Conservation (phyloP, 2,329 filamentous ascomycete genomes). For the Aspergillus sp. region DNA sequence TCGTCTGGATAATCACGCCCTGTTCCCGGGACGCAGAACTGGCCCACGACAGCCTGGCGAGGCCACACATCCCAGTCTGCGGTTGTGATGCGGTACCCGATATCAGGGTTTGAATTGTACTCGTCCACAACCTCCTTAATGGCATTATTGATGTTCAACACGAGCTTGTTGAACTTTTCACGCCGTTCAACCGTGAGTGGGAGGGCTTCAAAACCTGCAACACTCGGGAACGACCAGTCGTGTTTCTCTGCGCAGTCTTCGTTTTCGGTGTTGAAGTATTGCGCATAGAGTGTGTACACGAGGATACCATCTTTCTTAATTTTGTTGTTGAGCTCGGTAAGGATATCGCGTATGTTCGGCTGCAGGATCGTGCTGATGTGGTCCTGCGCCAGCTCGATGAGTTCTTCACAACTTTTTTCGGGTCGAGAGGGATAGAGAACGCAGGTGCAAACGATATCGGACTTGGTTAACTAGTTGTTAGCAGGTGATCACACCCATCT, state of each 20-base stretch:
- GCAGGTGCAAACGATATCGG: slow-evolving; percentile 20
- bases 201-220: neutral
- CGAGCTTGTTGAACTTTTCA: slow-evolving; percentile 5
- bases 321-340: neutral
- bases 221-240: neutral
- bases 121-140: neutral
- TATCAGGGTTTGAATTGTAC: neutral
- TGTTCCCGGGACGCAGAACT: slow-evolving; percentile 28
- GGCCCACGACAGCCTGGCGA: slow-evolving; percentile 25
- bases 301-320: slow-evolving; percentile 2
- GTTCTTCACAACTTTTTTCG: slow-evolving; percentile 12
- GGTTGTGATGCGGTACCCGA: slow-evolving; percentile 14
- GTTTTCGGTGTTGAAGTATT: slow-evolving; percentile 7
- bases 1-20: slow-evolving; percentile 25
- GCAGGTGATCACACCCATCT: neutral
- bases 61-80: slow-evolving; percentile 33
- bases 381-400: neutral
- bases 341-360: neutral
- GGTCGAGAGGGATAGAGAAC: slow-evolving; percentile 15
- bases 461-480: neutral
- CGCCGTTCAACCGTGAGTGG: neutral
- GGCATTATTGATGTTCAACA: neutral
- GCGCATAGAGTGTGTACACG: slow-evolving; percentile 5
- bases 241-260: neutral
- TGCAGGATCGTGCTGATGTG: slow-evolving; percentile 1